Evolutionary conservation across 495 filamentous ascomycete species (phyloP), one percentile per base, ranked within the genome.

Genomic region (Tetracladium setigerum): DNA sequence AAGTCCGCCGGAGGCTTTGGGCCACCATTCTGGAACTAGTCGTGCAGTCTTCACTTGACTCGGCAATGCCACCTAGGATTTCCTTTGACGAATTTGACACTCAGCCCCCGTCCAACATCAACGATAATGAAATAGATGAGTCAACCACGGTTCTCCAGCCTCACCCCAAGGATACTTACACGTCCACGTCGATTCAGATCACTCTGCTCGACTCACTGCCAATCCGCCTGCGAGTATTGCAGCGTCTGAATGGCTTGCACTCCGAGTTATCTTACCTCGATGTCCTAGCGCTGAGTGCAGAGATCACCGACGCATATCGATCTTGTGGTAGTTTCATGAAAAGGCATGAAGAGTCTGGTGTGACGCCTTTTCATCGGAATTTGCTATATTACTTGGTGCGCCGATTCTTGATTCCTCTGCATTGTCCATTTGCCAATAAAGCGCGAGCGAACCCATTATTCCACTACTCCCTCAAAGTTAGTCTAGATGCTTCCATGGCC

Each of bases 1-100:
- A 84, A 49, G 42, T 79, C 19, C 74, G 78, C 2, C 70, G 81
- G 39, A 63, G 80, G 16, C 46, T 83, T 3, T 85, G 81, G 81
- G 69, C 70, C 12, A 82, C 79, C 4, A 73, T 85, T 19, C 54
- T 83, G 14, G 81, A 85, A 46, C 53, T 83, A 22, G 63, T 64
- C 41, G 52, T 80, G 2, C 79, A 83, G 52, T 67, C 79, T 0
- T 72, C 74, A 1, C 49, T 82, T 1, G 76, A 78, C 38, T 68
- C 73, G 0, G 79, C 69, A 0, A 73, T 77, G 58, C 66, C 70
- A 1, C 76, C 78, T 0, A 64, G 66, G 45, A 70, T 82, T 13
- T 66, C 68, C 0, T 50, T 54, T 12, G 56, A 66, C 8, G 71
- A 80, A 12, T 82, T 72, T 45, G 71, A 73, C 54, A 82, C 76